Evolutionary conservation across 2,329 filamentous ascomycete species (phyloP), one percentile per base, ranked within the genome.

Genomic region (Xylaria sp.): DNA sequence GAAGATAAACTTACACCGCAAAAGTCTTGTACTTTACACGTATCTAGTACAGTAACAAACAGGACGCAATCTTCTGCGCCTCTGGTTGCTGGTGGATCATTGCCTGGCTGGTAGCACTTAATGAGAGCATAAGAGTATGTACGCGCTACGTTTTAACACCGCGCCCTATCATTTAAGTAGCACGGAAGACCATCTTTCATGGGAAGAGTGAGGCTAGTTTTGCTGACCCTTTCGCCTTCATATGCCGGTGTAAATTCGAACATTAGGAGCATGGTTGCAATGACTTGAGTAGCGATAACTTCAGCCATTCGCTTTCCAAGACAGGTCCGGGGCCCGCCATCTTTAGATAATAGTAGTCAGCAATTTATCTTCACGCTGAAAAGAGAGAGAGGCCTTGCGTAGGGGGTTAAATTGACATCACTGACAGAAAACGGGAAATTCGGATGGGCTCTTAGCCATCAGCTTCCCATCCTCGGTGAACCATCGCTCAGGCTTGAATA

Each of bases 301-400:
- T 91, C 88, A 3, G 89, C 89, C 88, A 91, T 90, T 73, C 84
- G 87, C 81, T 87, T 89, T 2, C 89, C 89, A 42, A 91, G 78
- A 69, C 89, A 91, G 2, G 83, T 82, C 44, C 89, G 81, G n/a
- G 86, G 81, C 0, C 89, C 89, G 21, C 88, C 89, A 72, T 69
- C 69, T 71, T 53, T 13, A n/a, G 13, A 23, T 21, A 29, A 6
- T 1, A 53, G 3, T 6, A 10, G 60, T 71, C 2, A 71, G 63
- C 47, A 25, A 35, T 10, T 60, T 32, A 35, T 13, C 9, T n/a
- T 16, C 5, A 8, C 27, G n/a, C 0, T 2, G 21, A 57, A 16
- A 6, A 10, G 37, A 9, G 4, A n/a, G 37, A 27, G 25, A 13
- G 21, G 25, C 6, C 44, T 5, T 13, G 16, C 2, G 12, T 44